Percentiles rank a stretch among this genome's conserved stretches.
These are phyloP conservation scores for Pyrenophora seminiperda DNA, from an alignment of 2,329 filamentous ascomycete species.

Conservation along the genomic window DNA sequence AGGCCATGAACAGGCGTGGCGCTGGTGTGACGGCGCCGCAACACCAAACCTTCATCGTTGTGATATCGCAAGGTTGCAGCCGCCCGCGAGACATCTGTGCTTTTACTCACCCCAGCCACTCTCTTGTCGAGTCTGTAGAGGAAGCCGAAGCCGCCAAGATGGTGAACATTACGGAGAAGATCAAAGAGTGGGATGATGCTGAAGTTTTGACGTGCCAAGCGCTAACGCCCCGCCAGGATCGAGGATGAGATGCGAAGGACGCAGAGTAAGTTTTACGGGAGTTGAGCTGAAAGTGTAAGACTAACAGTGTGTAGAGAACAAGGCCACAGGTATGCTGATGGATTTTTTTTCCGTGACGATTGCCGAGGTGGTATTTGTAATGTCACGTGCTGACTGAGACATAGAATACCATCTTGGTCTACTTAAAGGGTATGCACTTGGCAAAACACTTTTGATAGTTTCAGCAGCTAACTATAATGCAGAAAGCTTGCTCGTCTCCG, in stretches of 20 bases:
- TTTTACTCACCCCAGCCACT: constrained; percentile 12
- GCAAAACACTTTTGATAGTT: not conserved
- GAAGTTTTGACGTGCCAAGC: constrained; percentile 36
- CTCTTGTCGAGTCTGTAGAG: constrained; percentile 3
- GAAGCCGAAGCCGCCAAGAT: constrained; percentile 58
- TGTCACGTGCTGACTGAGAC: constrained; percentile 45
- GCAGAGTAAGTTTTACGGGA: constrained; percentile 70
- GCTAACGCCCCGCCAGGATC: constrained; percentile 68
- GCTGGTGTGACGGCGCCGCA: constrained; percentile 22
- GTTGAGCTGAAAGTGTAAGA: not conserved
- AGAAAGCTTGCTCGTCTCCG: constrained; percentile 95
- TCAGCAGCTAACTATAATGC: not conserved
- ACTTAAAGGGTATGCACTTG: constrained; percentile 76
- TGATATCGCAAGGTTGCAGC: constrained; percentile 25
- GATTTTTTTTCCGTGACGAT: not conserved
- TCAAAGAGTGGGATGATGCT: constrained; percentile 80
- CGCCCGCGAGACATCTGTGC: constrained; percentile 1
- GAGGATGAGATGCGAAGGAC: constrained; percentile 99
- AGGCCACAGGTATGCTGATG: constrained; percentile 83
- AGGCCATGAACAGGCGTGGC: constrained; percentile 20
- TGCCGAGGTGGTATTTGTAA: not conserved
- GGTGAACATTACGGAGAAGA: constrained; percentile 99
- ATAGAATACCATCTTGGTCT: constrained; percentile 97
- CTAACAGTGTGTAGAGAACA: constrained; percentile 75
- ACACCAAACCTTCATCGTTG: constrained; percentile 46